Base-by-base conservation (phyloP, 805 yeast species). In the Wickerhamomyces xylosicus region DNA sequence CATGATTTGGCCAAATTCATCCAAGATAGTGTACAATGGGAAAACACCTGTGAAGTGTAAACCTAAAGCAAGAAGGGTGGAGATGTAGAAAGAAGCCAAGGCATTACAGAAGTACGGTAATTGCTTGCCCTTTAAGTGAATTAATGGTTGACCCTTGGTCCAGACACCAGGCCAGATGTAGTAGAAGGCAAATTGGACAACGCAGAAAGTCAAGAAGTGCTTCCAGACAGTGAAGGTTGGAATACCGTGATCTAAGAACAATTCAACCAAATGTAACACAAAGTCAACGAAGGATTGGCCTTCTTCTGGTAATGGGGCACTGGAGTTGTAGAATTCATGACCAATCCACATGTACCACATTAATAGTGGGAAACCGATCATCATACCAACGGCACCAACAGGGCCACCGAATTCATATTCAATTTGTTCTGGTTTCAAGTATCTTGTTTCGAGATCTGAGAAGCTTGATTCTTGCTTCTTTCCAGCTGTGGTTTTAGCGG, bases 271-370 rank as follows among this genome's bases (percentile, higher is more conserved):
- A 41, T 66, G 70, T 36, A 40, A 44, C 11, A 69, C 41, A 52
- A 75, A 86, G 27, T 69, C 69, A 9, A 16, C 22, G 37, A 52
- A 39, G 7, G 72, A 51, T 59, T 82, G 76, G 37, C 64, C 77
- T 4, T 57, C 67, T 0, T 58, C 55, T 3, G 96, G 96, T 59
- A 69, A 62, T 19, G 95, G 86, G 21, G 85, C 69, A 36, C 64
- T 54, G 2, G 95, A 95, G 46, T 66, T 66, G 61, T 86, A 85
- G 59, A 81, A 87, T 45, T 74, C 73, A 37, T 92, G 90, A 52
- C 86, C 72, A 39, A 90, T 78, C 94, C 95, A 90, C 92, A 92
- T 82, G 63, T 92, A 92, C 71, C 81, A 85, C 98, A 92, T 92
- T 54, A 92, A 68, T 35, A 80, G 55, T 7, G 98, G 98, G 65